Base-by-base conservation (phyloP, 106 monocot genomes). In the Dendrobium officinale region DNA sequence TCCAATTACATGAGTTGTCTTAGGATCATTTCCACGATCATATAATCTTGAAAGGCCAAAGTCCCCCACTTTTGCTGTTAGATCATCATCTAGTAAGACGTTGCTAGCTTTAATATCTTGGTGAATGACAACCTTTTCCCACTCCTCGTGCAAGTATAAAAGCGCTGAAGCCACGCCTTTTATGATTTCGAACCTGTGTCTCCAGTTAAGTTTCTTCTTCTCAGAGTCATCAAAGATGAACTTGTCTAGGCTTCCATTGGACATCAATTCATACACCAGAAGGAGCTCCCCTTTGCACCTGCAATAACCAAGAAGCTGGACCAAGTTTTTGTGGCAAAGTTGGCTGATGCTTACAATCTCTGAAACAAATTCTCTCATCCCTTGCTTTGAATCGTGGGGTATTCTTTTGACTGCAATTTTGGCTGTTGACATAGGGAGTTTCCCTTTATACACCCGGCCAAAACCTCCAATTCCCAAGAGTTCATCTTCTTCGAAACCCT, bases 81-180 rank as follows among this genome's bases (percentile, higher is more conserved):
- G 17, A 19, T 72, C 79, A 0, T 24, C 55, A 41, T 86, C 86
- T 5, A 86, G 64, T 18, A 85, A 70, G 13, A 85, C 77, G 31
- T 85, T 85, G 66, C 84, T 80, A 0, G 83, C 73, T 22, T 85
- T 85, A 16, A 85, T 54, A 76, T 85, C 85, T 31, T 81, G 58
- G 42, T 85, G 85, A 29, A 85, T 54, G 9, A 85, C 81, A 17
- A 82, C 73, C 41, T 86, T 68, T 59, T 86, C 86, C 82, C 82
- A 86, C 42, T 78, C 86, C 70, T 86, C 86, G 55, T 86, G 86
- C 10, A 86, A 58, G 73, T 82, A 86, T n/a, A 82, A 56, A 18
- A 86, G 47, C n/a, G 44, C 82, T 0, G 86, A 82, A 4, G 82
- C 86, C 5, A 86, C 61, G 18, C 73, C 86, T 82, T 82, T 75